Evolutionary conservation across 306 rosid genomes (phyloP), one percentile per base, ranked within the genome.

Genomic region (Ammopiptanthus mongolicus): DNA sequence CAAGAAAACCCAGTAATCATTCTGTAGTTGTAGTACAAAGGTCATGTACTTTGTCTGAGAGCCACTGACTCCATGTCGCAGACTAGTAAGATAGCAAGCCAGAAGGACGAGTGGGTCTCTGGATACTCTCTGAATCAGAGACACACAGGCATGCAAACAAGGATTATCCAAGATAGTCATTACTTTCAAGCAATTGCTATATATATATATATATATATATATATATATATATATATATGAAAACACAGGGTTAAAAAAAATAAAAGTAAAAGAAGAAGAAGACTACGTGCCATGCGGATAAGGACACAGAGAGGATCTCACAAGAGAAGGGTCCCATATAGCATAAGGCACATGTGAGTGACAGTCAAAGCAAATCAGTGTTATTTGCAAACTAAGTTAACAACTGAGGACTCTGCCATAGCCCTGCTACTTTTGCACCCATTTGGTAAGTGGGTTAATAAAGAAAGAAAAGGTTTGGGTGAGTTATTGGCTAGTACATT

Each of bases 361-460:
- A 17, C 79, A 72, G 74, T 79, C 75, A 79, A 79, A 63, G 63
- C 61, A 64, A 33, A 31, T 36, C 71, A 73, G 57, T 57, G 78
- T 65, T 41, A 6, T 69, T 42, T 77, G 69, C 61, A 36, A 77
- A n/a, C 76, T 60, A 68, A 68, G 76, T 68, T 57, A 31, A 48
- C 7, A 12, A 33, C 55, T 58, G 31, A 53, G 39, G 21, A 62
- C 67, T 57, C 75, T 73, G 79, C 39, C 79, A 72, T 46, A 56
- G 64, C 46, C 69, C 83, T 39, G 74, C 44, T 53, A 52, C 74
- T 71, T 71, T 62, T 63, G 59, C 78, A 34, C 44, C 18, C 67
- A 39, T 78, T 71, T 63, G 75, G 69, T 44, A 21, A 80, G 11
- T 73, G 69, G 42, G 39, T 15, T 44, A 4, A n/a, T 65, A 9